phyloP scores from a whole-genome alignment of 2,329 filamentous ascomycete species.

The Daldinia sp. region DNA sequence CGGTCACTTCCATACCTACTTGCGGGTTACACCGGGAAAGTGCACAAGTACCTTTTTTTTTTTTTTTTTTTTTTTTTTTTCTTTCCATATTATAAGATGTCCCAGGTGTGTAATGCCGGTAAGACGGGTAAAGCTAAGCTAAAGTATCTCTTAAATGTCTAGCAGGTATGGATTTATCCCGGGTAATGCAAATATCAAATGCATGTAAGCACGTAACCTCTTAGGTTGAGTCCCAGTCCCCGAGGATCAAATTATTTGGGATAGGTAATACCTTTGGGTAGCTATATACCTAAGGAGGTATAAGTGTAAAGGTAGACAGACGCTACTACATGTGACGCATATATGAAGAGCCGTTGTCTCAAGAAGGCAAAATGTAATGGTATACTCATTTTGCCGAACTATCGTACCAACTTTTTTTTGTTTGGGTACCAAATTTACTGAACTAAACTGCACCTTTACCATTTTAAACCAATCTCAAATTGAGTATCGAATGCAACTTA shows the following conservation, averaged over 20 bases:
- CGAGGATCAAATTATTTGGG: not conserved
- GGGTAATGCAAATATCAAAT: not conserved
- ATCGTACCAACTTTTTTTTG: slow-evolving; percentile 3
- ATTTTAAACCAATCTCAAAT: slow-evolving; percentile 12
- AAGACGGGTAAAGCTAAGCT: no score
- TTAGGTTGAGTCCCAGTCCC: not conserved
- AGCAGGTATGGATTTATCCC: not conserved
- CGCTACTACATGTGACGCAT: not conserved
- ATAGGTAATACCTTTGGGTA: no score
- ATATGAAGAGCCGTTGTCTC: not conserved
- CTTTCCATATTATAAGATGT: no score
- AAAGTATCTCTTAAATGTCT: no score
- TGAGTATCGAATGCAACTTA: slow-evolving; percentile 17
- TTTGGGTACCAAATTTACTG: slow-evolving; percentile 11
- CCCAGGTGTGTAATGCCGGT: no score
- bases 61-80: no score
- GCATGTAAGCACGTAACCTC: not conserved
- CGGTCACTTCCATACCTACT: no score
- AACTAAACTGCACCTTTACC: slow-evolving; percentile 5
- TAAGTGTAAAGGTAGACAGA: not conserved
- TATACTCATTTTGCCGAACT: slow-evolving; percentile 11
- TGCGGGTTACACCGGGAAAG: no score
- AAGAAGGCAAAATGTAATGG: not conserved
- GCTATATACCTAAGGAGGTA: no score
- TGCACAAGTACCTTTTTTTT: not conserved